Percentiles rank a stretch among this genome's conserved stretches.
These are phyloP conservation scores for Leccinum incarnatum DNA, from an alignment of 768 basidiomycete species.

Conservation along the genomic window DNA sequence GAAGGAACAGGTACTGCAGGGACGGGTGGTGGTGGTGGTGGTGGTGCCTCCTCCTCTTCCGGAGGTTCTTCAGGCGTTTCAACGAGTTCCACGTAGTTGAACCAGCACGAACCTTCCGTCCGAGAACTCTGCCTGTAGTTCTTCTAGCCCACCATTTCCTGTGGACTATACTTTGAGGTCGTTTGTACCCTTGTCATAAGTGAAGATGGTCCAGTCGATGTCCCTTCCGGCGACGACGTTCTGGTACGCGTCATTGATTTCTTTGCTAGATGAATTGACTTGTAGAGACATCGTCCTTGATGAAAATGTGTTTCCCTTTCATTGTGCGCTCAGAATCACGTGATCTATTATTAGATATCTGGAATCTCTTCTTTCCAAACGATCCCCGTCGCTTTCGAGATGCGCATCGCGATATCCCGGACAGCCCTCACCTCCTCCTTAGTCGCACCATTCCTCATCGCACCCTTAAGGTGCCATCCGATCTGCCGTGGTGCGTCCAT, in stretches of 20 bases:
- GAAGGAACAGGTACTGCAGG: constrained; percentile 31
- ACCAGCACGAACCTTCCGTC: no score
- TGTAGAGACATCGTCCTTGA: constrained; percentile 63
- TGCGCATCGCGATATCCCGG: constrained; percentile 51
- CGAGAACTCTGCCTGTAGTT: no score
- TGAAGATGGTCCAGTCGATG: no score
- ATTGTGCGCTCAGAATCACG: constrained; percentile 6
- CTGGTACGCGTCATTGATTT: no score
- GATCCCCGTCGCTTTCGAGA: constrained; percentile 47
- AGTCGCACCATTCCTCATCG: constrained; percentile 53
- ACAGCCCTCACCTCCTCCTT: constrained; percentile 52
- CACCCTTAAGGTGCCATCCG: constrained; percentile 62
- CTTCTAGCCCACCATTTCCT: no score
- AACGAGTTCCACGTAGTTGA: constrained; percentile 52
- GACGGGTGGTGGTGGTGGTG: constrained; percentile 23
- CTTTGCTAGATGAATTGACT: constrained; percentile 63
- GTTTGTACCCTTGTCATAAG: no score
- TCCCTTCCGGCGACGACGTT: no score
- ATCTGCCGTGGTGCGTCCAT: constrained; percentile 62
- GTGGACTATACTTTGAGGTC: no score
- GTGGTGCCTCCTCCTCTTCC: constrained; percentile 25
- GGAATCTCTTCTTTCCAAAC: constrained; percentile 55
- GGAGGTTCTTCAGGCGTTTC: constrained; percentile 40
- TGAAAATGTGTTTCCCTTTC: no score
- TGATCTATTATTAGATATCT: constrained; percentile 25